Evolutionary conservation across 2,329 filamentous ascomycete genomes (phyloP).

Genomic region (Trichoderma hamatum): DNA sequence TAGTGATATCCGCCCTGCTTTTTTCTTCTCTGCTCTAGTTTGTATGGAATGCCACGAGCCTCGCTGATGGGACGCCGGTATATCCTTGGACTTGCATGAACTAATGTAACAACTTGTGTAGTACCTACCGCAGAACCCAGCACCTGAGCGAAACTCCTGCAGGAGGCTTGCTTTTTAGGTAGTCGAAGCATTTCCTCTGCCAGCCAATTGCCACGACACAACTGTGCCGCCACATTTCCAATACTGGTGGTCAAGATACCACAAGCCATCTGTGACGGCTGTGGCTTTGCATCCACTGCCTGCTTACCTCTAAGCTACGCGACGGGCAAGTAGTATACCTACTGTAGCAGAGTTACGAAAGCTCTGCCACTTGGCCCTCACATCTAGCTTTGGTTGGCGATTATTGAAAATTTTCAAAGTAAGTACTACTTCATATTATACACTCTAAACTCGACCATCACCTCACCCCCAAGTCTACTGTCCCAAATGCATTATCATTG

Average conservation of each 20-base stretch:
- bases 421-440: neutral
- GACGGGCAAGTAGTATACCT: neutral
- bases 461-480: neutral
- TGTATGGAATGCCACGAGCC: slow-evolving; percentile 14
- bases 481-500: neutral
- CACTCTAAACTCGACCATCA: neutral
- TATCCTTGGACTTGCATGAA: slow-evolving; percentile 26
- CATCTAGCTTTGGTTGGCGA: neutral
- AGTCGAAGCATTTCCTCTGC: neutral
- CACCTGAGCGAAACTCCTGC: slow-evolving; percentile 14
- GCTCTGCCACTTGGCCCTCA: neutral
- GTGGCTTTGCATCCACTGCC: slow-evolving; percentile 2
- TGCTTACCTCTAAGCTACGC: neutral
- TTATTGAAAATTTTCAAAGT: neutral
- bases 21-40: neutral
- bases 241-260: slow-evolving; percentile 5
- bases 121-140: slow-evolving; percentile 17
- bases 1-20: neutral
- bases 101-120: slow-evolving; percentile 25
- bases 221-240: slow-evolving; percentile 7
- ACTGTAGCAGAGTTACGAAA: neutral
- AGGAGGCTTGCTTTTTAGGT: slow-evolving; percentile 17
- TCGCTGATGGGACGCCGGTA: slow-evolving; percentile 18
- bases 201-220: slow-evolving; percentile 18
- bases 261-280: neutral